phyloP scores from a whole-genome alignment of 2,329 filamentous ascomycete species.

The Penicillium sp. region DNA sequence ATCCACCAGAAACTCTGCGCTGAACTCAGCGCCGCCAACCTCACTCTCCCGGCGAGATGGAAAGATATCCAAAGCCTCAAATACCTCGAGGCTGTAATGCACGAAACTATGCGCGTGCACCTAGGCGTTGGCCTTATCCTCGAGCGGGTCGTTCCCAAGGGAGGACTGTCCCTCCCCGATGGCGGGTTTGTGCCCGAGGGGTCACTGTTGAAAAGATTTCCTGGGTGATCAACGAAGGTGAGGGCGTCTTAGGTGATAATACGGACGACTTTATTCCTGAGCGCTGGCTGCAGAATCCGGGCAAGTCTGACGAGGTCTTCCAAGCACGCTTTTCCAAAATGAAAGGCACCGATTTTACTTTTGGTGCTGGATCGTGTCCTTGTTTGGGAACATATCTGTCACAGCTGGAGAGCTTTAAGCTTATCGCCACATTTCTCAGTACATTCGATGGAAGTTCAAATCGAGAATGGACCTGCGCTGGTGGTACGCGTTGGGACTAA shows the following conservation, averaged over 20 bases:
- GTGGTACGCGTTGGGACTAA: neutral
- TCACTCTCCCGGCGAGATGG: slow-evolving; percentile 20
- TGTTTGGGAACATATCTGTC: slow-evolving; percentile 23
- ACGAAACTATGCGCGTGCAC: slow-evolving; percentile 54
- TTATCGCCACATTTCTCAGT: slow-evolving; percentile 38
- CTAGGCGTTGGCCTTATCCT: slow-evolving; percentile 51
- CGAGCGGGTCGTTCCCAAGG: slow-evolving; percentile 31
- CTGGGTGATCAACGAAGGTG: slow-evolving; percentile 71
- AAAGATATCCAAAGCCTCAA: slow-evolving; percentile 25
- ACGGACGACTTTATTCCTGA: slow-evolving; percentile 20
- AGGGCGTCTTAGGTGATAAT: slow-evolving; percentile 64
- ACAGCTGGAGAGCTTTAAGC: slow-evolving; percentile 25
- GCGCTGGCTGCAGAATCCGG: slow-evolving; percentile 29
- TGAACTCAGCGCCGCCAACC: slow-evolving; percentile 23
- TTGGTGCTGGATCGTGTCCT: slow-evolving; percentile 22
- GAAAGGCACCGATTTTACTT: slow-evolving; percentile 24
- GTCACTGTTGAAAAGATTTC: slow-evolving; percentile 60
- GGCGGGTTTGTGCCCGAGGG: slow-evolving; percentile 26
- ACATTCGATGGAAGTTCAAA: slow-evolving; percentile 44
- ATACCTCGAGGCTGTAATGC: slow-evolving; percentile 56
- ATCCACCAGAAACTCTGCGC: slow-evolving; percentile 27
- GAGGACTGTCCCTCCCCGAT: slow-evolving; percentile 19
- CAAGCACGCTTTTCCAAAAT: slow-evolving; percentile 22
- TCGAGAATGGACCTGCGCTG: neutral
- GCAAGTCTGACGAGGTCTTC: slow-evolving; percentile 16